Evolutionary conservation across 2,329 filamentous ascomycete species (phyloP), one percentile per base, ranked within the genome.

Genomic region (Stemphylium lycopersici): DNA sequence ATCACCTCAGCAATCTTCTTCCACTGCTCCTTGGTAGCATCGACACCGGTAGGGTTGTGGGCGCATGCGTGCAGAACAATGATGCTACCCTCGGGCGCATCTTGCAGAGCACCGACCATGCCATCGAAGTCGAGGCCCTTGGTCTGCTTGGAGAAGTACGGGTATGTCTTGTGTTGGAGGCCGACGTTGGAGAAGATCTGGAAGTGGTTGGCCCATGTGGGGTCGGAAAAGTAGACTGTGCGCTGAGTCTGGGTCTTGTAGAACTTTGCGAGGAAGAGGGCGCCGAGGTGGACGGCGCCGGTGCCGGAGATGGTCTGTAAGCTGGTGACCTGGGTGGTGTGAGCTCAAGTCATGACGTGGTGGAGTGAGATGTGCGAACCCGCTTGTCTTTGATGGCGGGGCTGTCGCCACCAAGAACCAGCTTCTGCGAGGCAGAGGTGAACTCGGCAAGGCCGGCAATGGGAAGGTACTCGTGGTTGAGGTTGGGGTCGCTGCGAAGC

Each of bases 171-270:
- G 68, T 91, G 85, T 31, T 86, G 80, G 26, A 98, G 82, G 67
- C 85, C 83, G 72, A 97, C 92, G 74, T 98, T 98, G 78, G 83
- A 85, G 81, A 99, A 96, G 83, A 99, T 97, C 78, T 98, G 95
- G 81, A 96, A 88, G 86, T 99, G 95, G 81, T 99, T 99, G 66
- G 90, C 92, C 95, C 95, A 99, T 58, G 95, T 99, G 48, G 95
- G 95, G 77, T 90, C 90, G 70, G 92, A 96, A 76, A 98, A 83
- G 83, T 96, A 97, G 78, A 96, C 86, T 55, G 87, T 86, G 65
- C 85, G 88, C 79, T 83, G 86, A 72, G 84, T 83, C 71, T 82
- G 75, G 48, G 75, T 70, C 53, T 81, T 82, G 83, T 91, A 96
- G 86, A 98, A 99, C 77, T 89, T 93, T 76, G 90, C 82, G 56